Evolutionary conservation across 2,329 filamentous ascomycete genomes (phyloP).

Genomic region (Fusarium illudens): DNA sequence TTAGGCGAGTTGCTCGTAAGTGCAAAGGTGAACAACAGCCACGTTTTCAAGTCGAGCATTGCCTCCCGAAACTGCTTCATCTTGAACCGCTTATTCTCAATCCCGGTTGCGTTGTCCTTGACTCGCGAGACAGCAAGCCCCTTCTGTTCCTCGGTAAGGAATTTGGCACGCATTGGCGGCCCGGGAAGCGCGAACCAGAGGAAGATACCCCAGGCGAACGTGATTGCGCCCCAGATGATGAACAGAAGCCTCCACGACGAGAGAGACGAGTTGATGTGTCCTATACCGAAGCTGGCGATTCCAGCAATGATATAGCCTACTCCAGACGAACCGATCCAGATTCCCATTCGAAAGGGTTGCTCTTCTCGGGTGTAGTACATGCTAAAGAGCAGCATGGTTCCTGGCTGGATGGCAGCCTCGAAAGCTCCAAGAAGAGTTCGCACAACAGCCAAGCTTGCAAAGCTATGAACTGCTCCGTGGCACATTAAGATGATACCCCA

Average conservation of each 20-base stretch:
- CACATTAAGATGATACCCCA: constrained; percentile 22
- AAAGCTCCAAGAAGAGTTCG: constrained; percentile 23
- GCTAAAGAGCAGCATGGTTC: constrained; percentile 28
- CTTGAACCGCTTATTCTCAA: constrained; percentile 61
- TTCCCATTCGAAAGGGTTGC: constrained; percentile 30
- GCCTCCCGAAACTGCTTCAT: constrained; percentile 58
- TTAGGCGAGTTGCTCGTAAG: constrained; percentile 64
- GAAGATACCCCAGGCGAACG: constrained; percentile 59
- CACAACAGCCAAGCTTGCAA: constrained; percentile 12
- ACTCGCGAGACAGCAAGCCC: constrained; percentile 59
- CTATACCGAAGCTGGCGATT: constrained; percentile 32
- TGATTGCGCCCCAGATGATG: constrained; percentile 38
- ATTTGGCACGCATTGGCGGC: constrained; percentile 59
- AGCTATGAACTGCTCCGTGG: constrained; percentile 11
- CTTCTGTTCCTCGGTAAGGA: constrained; percentile 56
- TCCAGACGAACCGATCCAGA: constrained; percentile 30
- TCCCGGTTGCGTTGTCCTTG: constrained; percentile 60
- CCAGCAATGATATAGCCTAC: constrained; percentile 33
- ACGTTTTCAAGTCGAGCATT: constrained; percentile 63
- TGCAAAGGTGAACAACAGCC: constrained; percentile 64
- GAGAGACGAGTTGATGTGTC: constrained; percentile 23
- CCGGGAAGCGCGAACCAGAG: constrained; percentile 64
- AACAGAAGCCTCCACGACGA: constrained; percentile 23
- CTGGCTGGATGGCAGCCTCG: constrained; percentile 22
- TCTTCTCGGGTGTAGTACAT: constrained; percentile 35